Conservation (phyloP, 208 protist genomes). For the Crithidia fasciculata region DNA sequence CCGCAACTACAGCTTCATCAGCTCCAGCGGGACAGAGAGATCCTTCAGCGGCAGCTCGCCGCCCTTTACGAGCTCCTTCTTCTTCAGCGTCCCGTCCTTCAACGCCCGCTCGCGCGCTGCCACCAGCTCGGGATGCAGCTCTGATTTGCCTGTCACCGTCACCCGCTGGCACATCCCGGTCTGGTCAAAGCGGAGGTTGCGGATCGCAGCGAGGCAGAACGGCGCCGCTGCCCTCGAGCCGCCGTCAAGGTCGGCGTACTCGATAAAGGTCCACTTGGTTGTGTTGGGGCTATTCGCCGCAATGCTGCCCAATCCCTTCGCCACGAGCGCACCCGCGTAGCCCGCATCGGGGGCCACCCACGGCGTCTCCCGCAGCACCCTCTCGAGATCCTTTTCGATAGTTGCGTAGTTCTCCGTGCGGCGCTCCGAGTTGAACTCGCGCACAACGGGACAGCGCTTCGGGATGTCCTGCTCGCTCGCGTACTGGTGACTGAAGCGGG, state of each 20-base stretch:
- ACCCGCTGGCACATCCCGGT: conserved; percentile 80
- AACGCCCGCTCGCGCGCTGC: conserved; percentile 39
- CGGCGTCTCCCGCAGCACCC: conserved; percentile 38
- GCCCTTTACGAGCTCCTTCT: conserved; percentile 42
- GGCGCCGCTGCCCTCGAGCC: conserved; percentile 24
- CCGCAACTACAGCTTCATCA: conserved; percentile 49
- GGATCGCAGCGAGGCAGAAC: conserved; percentile 66
- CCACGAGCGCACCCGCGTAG: conserved; percentile 58
- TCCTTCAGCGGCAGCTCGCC: conserved; percentile 55
- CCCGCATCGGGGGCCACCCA: conserved; percentile 62
- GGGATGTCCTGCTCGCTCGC: conserved; percentile 66
- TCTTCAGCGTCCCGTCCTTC: conserved; percentile 34
- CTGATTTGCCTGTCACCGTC: conserved; percentile 52
- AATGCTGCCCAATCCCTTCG: conserved; percentile 61
- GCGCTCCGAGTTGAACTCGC: conserved; percentile 69
- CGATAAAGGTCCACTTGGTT: conserved; percentile 84
- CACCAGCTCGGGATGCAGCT: conserved; percentile 45
- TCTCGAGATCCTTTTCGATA: conserved; percentile 45
- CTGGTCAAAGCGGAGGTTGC: conserved; percentile 63
- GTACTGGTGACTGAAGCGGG: conserved; percentile 72
- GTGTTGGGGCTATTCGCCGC: conserved; percentile 68
- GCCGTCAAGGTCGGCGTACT: conserved; percentile 58
- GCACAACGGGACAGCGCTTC: conserved; percentile 58
- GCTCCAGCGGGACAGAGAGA: conserved; percentile 53
- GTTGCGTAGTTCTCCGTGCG: conserved; percentile 42